These are phyloP conservation scores for Stephania cephalantha DNA, from an alignment of 164 flowering plant genomes.

Conservation along the genomic window DNA sequence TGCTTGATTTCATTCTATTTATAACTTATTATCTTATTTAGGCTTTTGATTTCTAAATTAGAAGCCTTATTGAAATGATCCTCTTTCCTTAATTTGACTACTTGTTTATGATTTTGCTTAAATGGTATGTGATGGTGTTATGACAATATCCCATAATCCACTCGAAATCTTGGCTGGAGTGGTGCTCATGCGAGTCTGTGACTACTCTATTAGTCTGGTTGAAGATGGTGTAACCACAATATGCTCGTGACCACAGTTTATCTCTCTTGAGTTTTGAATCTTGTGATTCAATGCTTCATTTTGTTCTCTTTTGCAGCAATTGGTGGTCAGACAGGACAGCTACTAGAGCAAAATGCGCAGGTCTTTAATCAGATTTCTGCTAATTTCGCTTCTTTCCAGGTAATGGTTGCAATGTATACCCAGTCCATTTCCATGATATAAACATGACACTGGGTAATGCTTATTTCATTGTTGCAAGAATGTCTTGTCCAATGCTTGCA, in stretches of 20 bases:
- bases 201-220: too few species aligned
- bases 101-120: not conserved
- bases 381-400: conserved; percentile 36
- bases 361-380: conserved; percentile 38
- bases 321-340: conserved; percentile 39
- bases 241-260: too few species aligned
- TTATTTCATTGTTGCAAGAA: not conserved
- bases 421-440: not conserved
- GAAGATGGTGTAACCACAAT: too few species aligned
- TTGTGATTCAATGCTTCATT: not conserved
- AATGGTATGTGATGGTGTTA: not conserved
- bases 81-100: not conserved
- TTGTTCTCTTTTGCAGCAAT: conserved; percentile 18
- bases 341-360: conserved; percentile 40
- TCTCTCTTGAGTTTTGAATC: not conserved
- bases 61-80: not conserved
- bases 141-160: too few species aligned
- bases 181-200: not conserved
- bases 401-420: conserved; percentile 2
- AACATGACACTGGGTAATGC: not conserved
- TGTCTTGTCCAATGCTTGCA: conserved; percentile 1
- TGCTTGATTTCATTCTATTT: too few species aligned
- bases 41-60: not conserved
- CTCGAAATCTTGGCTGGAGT: not conserved
- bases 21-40: too few species aligned